These are phyloP conservation scores for Botrytis fabae DNA, from an alignment of 2,329 filamentous ascomycete genomes.

Conservation along the genomic window DNA sequence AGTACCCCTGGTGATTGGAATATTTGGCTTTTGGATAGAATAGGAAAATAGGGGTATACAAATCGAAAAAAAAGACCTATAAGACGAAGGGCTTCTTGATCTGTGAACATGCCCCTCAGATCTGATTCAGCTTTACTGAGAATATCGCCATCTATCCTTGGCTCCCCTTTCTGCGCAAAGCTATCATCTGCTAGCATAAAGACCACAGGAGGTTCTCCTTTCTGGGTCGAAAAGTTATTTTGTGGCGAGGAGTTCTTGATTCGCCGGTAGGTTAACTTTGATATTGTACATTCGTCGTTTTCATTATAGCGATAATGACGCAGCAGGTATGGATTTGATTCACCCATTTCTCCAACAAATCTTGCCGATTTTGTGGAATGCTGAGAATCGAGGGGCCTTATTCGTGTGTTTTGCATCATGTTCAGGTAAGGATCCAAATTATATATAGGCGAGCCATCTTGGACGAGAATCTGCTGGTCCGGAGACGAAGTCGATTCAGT, in stretches of 20 bases:
- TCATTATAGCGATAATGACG: slow-evolving; percentile 38
- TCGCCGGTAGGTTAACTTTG: slow-evolving; percentile 39
- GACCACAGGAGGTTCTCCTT: slow-evolving; percentile 38
- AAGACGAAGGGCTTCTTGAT: slow-evolving; percentile 42
- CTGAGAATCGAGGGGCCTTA: slow-evolving; percentile 37
- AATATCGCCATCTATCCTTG: slow-evolving; percentile 37
- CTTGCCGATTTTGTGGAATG: slow-evolving; percentile 34
- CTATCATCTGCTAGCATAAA: slow-evolving; percentile 41
- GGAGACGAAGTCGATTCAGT: slow-evolving; percentile 32
- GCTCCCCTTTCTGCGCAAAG: slow-evolving; percentile 38
- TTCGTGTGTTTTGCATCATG: slow-evolving; percentile 34
- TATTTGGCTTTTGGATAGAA: slow-evolving; percentile 43
- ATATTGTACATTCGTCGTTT: slow-evolving; percentile 40
- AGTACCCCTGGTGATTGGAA: slow-evolving; percentile 33
- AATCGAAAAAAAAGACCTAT: slow-evolving; percentile 46
- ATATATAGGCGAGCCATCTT: slow-evolving; percentile 36
- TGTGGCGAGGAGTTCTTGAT: slow-evolving; percentile 32
- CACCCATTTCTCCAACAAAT: slow-evolving; percentile 40
- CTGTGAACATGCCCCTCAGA: slow-evolving; percentile 37
- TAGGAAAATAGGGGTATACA: slow-evolving; percentile 48
- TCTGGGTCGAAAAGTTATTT: slow-evolving; percentile 32
- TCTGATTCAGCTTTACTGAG: slow-evolving; percentile 35
- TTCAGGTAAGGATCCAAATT: slow-evolving; percentile 36
- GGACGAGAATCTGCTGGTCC: slow-evolving; percentile 31
- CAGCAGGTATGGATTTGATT: slow-evolving; percentile 40